Base-by-base conservation (phyloP, 2,329 filamentous ascomycete genomes). In the Venturia carpophila region DNA sequence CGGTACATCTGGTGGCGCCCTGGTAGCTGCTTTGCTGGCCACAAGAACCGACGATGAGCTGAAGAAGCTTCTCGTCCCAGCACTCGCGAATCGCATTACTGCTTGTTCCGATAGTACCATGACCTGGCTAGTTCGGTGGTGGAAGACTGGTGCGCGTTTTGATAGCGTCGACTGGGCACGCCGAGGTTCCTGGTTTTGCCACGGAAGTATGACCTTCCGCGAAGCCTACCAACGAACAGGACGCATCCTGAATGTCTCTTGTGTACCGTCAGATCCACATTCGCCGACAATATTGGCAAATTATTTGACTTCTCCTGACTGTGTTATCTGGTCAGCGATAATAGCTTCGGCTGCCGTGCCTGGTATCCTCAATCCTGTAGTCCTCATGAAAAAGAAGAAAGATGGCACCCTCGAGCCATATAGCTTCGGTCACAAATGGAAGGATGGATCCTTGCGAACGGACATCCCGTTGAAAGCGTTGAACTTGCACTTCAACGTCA, bases 381-480 rank as follows among this genome's bases (percentile, higher is more conserved):
- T 99, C 1, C 85, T 99, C 9, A 90, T 96, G 87, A 87, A 86
- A 81, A 96, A 96, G 78, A 89, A 84, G 64, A 81, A 82, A 21
- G 84, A 92, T 67, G 92, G 92, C 1, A 86, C 81, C 1, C 80
- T 99, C 4, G 85, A 86, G 0, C 94, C 94, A 0, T 99, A 96
- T 76, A 95, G 91, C 0, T 99, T 99, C 73, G 94, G 94, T 0
- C 92, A 97, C 80, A 97, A 97, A 78, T 99, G 94, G 94, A 99
- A 99, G 76, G 94, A 99, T 74, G 94, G 94, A 64, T 94, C 89
- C 70, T 79, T 99, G 64, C 85, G 94, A 45, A 99, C 94, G 0
- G 94, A 99, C 72, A 97, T 99, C 37, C 94, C 94, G 0, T 85
- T 99, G 72, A 94, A 93, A 76, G 89, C 92, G 1, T 82, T 99